These are phyloP conservation scores for Trichocladium antarcticum DNA, from an alignment of 495 filamentous ascomycete genomes.

Conservation along the genomic window DNA sequence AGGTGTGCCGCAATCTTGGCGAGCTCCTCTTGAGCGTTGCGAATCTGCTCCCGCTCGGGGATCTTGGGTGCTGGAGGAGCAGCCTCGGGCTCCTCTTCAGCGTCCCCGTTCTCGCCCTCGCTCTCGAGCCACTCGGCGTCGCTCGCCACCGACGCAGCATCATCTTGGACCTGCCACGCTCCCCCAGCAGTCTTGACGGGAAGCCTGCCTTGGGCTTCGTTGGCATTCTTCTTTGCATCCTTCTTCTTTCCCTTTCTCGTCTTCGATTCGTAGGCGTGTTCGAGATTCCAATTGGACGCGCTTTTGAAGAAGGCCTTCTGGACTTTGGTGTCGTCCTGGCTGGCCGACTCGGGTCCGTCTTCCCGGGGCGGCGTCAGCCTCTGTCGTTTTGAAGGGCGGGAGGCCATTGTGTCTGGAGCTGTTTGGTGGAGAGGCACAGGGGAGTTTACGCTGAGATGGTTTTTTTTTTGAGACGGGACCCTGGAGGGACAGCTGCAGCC, in stretches of 20 bases:
- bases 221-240: conserved; percentile 46
- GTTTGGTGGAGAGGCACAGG: conserved; percentile 2
- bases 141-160: conserved; percentile 39
- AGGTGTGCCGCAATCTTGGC: conserved; percentile 68
- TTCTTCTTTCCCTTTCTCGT: conserved; percentile 64
- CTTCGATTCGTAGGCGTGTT: conserved; percentile 78
- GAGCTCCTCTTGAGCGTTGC: conserved; percentile 84
- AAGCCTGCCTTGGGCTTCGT: conserved; percentile 37
- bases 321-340: conserved; percentile 22
- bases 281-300: conserved; percentile 63
- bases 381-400: conserved; percentile 35
- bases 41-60: conserved; percentile 62
- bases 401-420: conserved; percentile 24
- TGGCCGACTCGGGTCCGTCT: conserved; percentile 19
- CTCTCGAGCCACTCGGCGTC: conserved; percentile 46
- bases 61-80: conserved; percentile 46
- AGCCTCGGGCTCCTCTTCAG: conserved; percentile 25
- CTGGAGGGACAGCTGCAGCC: conserved; percentile 1
- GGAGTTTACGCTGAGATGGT: not conserved
- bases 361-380: conserved; percentile 33
- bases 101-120: conserved; percentile 33
- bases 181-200: conserved; percentile 74
- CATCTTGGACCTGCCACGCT: conserved; percentile 47
- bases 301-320: conserved; percentile 38
- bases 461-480: conserved; percentile 16